A percentile compares a stretch with the other conserved stretches of the same genome.
Conservation (phyloP, 139 green algal genomes). For the Micromonas pusilla region DNA sequence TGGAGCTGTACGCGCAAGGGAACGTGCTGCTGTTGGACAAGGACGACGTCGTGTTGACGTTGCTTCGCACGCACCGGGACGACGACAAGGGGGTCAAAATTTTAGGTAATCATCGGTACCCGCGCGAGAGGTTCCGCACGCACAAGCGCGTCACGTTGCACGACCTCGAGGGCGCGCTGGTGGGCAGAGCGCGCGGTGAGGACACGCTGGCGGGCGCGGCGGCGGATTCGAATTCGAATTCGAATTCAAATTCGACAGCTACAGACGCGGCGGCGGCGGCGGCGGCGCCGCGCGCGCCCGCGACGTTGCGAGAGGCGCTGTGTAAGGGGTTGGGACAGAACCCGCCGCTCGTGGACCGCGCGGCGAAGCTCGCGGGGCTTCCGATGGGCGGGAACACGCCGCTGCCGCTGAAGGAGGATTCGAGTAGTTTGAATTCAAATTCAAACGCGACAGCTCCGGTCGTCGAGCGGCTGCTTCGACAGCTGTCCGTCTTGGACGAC, state of each 20-base stretch:
- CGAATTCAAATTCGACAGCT: no score
- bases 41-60: conserved; percentile 81
- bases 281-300: neutral
- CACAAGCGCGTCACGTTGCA: neutral
- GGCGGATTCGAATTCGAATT: no score
- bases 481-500: neutral
- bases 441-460: no score
- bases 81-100: conserved; percentile 74
- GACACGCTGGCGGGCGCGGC: neutral
- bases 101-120: conserved; percentile 65
- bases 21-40: conserved; percentile 90
- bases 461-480: no score
- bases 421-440: no score
- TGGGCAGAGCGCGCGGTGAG: neutral
- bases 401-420: neutral
- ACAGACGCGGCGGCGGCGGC: no score
- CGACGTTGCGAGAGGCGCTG: conserved; percentile 10
- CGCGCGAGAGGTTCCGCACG: conserved; percentile 26
- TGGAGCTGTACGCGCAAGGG: conserved; percentile 94
- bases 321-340: neutral
- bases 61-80: conserved; percentile 86
- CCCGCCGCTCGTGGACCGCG: conserved; percentile 24
- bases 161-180: neutral
- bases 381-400: neutral
- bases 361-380: neutral